Conservation (phyloP, 352 stramenopile genomes). For the Pythium oligandrum region DNA sequence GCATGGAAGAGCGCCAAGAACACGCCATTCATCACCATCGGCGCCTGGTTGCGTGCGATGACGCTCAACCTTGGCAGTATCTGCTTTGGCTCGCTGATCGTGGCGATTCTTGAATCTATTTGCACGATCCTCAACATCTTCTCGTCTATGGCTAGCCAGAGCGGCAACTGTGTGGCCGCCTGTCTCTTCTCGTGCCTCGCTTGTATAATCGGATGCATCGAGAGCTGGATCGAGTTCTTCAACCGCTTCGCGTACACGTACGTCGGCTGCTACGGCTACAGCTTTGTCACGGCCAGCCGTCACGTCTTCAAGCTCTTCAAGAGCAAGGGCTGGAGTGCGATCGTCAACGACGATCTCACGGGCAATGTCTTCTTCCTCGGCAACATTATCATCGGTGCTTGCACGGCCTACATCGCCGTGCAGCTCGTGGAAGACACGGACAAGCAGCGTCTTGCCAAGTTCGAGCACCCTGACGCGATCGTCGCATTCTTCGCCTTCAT, state of each 20-base stretch:
- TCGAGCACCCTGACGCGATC: conserved; percentile 58
- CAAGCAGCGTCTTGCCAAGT: conserved; percentile 49
- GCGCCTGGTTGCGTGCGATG: conserved; percentile 71
- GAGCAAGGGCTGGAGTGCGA: conserved; percentile 79
- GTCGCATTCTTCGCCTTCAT: conserved; percentile 71
- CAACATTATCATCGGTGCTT: conserved; percentile 64
- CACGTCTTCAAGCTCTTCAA: conserved; percentile 80
- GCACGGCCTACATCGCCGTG: conserved; percentile 62
- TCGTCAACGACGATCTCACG: conserved; percentile 87
- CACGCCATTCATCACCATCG: conserved; percentile 64
- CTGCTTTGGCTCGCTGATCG: conserved; percentile 89
- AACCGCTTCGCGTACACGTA: conserved; percentile 89
- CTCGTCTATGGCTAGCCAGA: conserved; percentile 46
- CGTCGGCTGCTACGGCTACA: conserved; percentile 85
- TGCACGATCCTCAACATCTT: conserved; percentile 64
- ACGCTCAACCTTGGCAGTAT: conserved; percentile 92
- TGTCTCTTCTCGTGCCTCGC: conserved; percentile 63
- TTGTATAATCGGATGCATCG: conserved; percentile 78
- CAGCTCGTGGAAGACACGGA: conserved; percentile 45
- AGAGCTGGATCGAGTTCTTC: conserved; percentile 86
- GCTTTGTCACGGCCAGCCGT: conserved; percentile 70
- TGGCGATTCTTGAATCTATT: conserved; percentile 87
- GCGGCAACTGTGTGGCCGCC: conserved; percentile 68
- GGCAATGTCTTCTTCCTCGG: conserved; percentile 83
- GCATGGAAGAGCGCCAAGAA: conserved; percentile 86